A percentile compares a stretch with the other conserved stretches of the same genome.
These are phyloP conservation scores for Calocybe cyanea DNA, from an alignment of 768 basidiomycete species.

Conservation along the genomic window DNA sequence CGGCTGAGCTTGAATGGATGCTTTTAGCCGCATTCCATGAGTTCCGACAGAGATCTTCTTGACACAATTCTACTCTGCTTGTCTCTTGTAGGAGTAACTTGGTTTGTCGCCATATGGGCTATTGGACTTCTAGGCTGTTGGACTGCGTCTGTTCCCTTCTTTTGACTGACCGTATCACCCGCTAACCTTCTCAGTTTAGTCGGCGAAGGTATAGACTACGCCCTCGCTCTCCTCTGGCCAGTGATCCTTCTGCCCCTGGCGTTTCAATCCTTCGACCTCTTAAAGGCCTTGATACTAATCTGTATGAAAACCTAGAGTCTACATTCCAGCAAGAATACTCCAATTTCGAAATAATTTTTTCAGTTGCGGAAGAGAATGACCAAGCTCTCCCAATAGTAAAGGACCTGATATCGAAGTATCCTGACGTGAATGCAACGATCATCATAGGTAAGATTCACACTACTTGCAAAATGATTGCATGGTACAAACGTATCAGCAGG, in stretches of 20 bases:
- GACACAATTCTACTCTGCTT: slow-evolving; percentile 17
- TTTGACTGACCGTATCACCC: neutral
- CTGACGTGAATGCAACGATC: slow-evolving; percentile 65
- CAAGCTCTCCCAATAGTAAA: slow-evolving; percentile 82
- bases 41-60: neutral
- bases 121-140: slow-evolving; percentile 65
- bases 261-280: slow-evolving; percentile 93
- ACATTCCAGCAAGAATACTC: slow-evolving; percentile 91
- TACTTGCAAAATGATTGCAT: neutral
- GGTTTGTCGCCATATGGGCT: slow-evolving; percentile 63
- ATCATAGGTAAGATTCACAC: slow-evolving; percentile 59
- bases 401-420: slow-evolving; percentile 76
- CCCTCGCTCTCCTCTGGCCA: slow-evolving; percentile 56
- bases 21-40: slow-evolving; percentile 1
- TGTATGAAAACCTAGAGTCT: slow-evolving; percentile 94
- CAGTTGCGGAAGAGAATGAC: slow-evolving; percentile 85
- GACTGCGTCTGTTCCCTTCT: slow-evolving; percentile 54
- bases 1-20: slow-evolving; percentile 8
- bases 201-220: slow-evolving; percentile 71
- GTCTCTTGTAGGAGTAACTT: slow-evolving; percentile 45
- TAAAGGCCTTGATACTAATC: slow-evolving; percentile 91
- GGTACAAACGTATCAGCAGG: slow-evolving; percentile 49
- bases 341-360: slow-evolving; percentile 87
- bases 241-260: slow-evolving; percentile 62
- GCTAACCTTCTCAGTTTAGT: slow-evolving; percentile 33